Evolutionary conservation across 345 rosid species (phyloP).

Genomic region (Aquilaria yunnanensis): DNA sequence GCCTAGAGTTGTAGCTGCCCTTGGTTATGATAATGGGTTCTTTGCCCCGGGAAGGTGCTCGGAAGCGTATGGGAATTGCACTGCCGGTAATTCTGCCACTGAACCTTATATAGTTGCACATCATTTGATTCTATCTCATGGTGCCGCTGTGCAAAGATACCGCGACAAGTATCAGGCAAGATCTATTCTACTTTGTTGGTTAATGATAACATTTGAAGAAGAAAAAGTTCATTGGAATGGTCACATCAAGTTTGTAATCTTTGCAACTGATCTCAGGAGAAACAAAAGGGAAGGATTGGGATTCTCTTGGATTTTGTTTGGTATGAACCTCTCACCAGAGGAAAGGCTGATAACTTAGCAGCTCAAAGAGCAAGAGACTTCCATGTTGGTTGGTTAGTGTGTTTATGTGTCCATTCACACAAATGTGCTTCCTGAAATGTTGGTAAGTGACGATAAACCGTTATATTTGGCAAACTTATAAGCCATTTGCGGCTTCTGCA

Average conservation of each 20-base stretch:
- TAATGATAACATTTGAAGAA: not conserved
- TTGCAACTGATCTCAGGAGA: conserved; percentile 31
- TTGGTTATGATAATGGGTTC: conserved; percentile 81
- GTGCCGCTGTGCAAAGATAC: conserved; percentile 75
- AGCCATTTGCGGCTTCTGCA: conserved; percentile 3
- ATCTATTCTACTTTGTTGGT: conserved; percentile 8
- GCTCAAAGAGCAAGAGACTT: conserved; percentile 98
- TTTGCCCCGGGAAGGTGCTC: conserved; percentile 91
- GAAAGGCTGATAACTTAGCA: conserved; percentile 76
- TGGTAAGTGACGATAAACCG: no score
- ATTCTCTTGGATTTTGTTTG: conserved; percentile 89
- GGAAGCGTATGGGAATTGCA: conserved; percentile 76
- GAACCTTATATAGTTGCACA: conserved; percentile 92
- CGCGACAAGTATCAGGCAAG: conserved; percentile 73
- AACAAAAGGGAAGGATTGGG: conserved; percentile 86
- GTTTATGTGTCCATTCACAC: not conserved
- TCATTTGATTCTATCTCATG: conserved; percentile 79
- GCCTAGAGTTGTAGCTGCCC: conserved; percentile 87
- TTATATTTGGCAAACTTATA: no score
- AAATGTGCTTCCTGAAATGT: no score
- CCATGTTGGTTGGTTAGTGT: conserved; percentile 80
- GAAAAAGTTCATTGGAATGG: not conserved
- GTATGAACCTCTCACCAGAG: conserved; percentile 92
- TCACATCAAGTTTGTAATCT: not conserved
- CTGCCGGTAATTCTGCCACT: conserved; percentile 73